These are phyloP conservation scores for Silybum marianum DNA, from an alignment of 129 eudicot species.

Conservation along the genomic window DNA sequence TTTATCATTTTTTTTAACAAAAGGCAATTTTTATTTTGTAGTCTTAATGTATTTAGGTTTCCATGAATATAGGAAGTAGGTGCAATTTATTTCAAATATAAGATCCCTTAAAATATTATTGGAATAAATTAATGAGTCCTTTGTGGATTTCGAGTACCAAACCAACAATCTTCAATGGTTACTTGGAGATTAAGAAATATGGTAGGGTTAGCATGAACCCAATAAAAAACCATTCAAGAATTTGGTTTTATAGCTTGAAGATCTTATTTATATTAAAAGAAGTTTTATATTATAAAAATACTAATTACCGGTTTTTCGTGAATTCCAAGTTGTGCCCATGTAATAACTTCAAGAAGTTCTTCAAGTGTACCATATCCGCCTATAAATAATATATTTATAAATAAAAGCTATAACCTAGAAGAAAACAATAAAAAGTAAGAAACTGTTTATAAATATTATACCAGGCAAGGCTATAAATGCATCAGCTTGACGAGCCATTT, in stretches of 20 bases:
- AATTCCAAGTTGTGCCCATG: slow-evolving; percentile 88
- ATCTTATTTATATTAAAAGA: not conserved
- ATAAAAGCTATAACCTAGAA: not conserved
- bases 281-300: not conserved
- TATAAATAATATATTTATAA: slow-evolving; percentile 7
- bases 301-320: slow-evolving; percentile 71
- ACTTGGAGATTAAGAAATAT: not conserved
- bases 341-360: slow-evolving; percentile 80
- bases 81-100: not conserved
- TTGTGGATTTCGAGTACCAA: not conserved
- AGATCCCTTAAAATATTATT: not conserved
- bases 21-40: not conserved
- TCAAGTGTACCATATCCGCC: slow-evolving; percentile 91
- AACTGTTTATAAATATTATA: slow-evolving; percentile 15
- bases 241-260: not conserved
- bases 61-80: slow-evolving; percentile 2
- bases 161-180: not conserved
- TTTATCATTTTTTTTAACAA: no score
- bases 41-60: not conserved
- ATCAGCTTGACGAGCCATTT: slow-evolving; percentile 91
- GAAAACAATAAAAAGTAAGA: not conserved
- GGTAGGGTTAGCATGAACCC: not conserved
- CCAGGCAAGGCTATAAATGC: slow-evolving; percentile 86
- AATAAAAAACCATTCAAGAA: no score
- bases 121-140: not conserved